phyloP scores from a whole-genome alignment of 73 alveolate species.

The Symbiodinium pilosum region DNA sequence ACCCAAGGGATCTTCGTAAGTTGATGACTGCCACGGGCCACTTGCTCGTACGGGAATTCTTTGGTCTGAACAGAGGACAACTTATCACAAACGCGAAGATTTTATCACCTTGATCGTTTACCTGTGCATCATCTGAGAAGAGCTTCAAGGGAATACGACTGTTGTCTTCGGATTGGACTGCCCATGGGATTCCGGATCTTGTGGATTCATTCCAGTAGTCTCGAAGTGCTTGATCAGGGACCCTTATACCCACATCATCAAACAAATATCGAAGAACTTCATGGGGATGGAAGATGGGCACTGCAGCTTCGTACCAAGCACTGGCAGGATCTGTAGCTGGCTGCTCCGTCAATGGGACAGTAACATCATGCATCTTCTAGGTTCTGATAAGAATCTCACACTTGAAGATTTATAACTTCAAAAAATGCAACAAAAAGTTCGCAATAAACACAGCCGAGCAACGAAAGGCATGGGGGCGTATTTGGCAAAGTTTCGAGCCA shows the following conservation, averaged over 20 bases:
- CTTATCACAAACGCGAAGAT: not conserved
- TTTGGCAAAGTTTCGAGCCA: not conserved
- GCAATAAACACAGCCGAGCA: not conserved
- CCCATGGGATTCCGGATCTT: not conserved
- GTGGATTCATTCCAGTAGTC: not conserved
- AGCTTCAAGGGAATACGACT: not conserved
- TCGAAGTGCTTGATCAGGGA: not conserved
- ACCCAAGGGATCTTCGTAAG: not conserved
- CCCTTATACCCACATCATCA: not conserved
- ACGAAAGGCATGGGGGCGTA: not conserved
- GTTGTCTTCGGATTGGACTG: not conserved
- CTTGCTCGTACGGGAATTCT: not conserved
- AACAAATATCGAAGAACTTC: not conserved
- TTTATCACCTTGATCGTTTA: not conserved
- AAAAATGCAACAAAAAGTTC: not conserved
- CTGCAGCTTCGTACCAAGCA: not conserved
- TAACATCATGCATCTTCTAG: not conserved
- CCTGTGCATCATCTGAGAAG: not conserved
- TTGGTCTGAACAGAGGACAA: not conserved
- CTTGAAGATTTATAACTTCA: not conserved
- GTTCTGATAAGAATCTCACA: not conserved
- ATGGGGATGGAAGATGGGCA: not conserved
- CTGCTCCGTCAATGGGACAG: not conserved
- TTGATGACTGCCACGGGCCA: not conserved
- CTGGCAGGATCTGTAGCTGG: not conserved